These are phyloP conservation scores for Leccinum truebloodii DNA, from an alignment of 768 basidiomycete genomes.

Conservation along the genomic window DNA sequence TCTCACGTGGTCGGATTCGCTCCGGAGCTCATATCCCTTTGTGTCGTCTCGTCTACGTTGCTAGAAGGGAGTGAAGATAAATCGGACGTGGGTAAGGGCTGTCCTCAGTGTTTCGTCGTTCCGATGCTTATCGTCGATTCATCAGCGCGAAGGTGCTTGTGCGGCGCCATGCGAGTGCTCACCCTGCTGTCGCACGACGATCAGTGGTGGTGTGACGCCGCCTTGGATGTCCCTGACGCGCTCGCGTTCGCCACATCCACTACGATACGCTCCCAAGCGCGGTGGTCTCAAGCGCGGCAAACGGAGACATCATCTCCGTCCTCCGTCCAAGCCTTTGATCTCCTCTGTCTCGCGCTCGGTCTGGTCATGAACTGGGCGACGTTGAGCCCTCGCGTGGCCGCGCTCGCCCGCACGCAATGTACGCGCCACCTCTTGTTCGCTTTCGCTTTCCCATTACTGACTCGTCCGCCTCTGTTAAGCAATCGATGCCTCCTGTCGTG, in stretches of 20 bases:
- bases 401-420: slow-evolving; percentile 51
- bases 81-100: slow-evolving; percentile 21
- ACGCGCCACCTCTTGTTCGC: slow-evolving; percentile 21
- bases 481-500: slow-evolving; percentile 51
- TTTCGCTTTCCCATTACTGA: neutral
- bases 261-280: slow-evolving; percentile 41
- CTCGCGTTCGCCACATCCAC: slow-evolving; percentile 50
- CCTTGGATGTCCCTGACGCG: slow-evolving; percentile 48
- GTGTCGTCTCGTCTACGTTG: slow-evolving; percentile 47
- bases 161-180: slow-evolving; percentile 62
- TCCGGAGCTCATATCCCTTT: slow-evolving; percentile 51
- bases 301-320: slow-evolving; percentile 4
- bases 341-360: slow-evolving; percentile 72
- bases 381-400: slow-evolving; percentile 48
- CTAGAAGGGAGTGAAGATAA: slow-evolving; percentile 24
- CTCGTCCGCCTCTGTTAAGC: slow-evolving; percentile 36
- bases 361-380: slow-evolving; percentile 78
- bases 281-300: slow-evolving; percentile 18
- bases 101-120: neutral
- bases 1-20: slow-evolving; percentile 34
- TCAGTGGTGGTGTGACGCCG: slow-evolving; percentile 51
- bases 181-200: slow-evolving; percentile 71
- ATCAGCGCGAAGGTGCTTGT: slow-evolving; percentile 49
- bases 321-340: slow-evolving; percentile 56
- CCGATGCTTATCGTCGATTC: neutral